Evolutionary conservation across 140 eudicot species (phyloP).

Genomic region (Erigeron philadelphicus): DNA sequence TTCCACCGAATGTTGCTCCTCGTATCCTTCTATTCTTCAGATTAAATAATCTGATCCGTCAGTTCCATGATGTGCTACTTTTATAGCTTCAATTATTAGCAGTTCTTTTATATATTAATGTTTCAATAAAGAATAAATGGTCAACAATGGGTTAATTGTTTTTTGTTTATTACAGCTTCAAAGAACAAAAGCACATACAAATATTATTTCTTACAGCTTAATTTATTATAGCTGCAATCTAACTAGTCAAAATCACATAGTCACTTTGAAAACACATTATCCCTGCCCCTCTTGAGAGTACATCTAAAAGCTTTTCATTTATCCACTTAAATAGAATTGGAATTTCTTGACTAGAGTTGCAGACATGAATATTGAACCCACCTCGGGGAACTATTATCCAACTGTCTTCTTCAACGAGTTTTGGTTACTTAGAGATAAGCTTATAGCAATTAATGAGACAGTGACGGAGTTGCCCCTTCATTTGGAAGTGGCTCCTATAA

Average conservation of each 20-base stretch:
- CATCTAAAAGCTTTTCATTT: conserved; percentile 5
- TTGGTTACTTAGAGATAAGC: conserved; percentile 84
- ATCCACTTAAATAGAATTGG: neutral
- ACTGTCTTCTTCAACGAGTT: conserved; percentile 82
- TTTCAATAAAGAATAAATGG: too few relatives aligned
- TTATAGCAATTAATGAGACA: conserved; percentile 68
- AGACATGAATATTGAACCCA: conserved; percentile 78
- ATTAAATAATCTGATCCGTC: neutral
- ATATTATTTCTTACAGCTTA: too few relatives aligned
- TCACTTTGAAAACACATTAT: too few relatives aligned
- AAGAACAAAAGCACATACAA: too few relatives aligned
- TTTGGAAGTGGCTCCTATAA: conserved; percentile 85
- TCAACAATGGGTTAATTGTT: too few relatives aligned
- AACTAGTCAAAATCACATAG: too few relatives aligned
- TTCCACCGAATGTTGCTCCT: conserved; percentile 80
- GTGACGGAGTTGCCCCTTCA: conserved; percentile 68
- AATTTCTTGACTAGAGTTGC: conserved; percentile 49
- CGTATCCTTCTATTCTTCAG: conserved; percentile 55
- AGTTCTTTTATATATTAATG: too few relatives aligned
- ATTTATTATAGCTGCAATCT: too few relatives aligned
- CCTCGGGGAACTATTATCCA: conserved; percentile 80
- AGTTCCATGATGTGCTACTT: neutral
- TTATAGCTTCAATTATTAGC: too few relatives aligned
- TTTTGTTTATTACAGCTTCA: too few relatives aligned
- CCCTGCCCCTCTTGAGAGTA: neutral